phyloP scores from a whole-genome alignment of 2,329 filamentous ascomycete genomes.

The Ophiosphaerella herpotricha region DNA sequence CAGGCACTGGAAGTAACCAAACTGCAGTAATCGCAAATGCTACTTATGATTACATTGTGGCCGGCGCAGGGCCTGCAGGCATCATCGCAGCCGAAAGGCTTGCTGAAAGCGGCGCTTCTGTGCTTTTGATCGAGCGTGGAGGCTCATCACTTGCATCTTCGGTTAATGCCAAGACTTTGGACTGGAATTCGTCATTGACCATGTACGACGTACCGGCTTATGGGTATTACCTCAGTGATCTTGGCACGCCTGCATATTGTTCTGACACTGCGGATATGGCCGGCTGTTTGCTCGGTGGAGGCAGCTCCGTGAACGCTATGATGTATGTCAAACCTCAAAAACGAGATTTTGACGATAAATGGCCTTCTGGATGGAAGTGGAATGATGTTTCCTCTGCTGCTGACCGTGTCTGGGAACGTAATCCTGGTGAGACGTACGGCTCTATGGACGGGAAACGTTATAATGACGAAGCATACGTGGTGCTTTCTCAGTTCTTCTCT shows the following conservation, averaged over 20 bases:
- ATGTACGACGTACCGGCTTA: constrained; percentile 47
- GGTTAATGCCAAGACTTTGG: constrained; percentile 32
- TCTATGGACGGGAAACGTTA: constrained; percentile 69
- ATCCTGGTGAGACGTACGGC: constrained; percentile 69
- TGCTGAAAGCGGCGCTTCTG: constrained; percentile 65
- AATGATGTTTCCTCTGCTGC: constrained; percentile 64
- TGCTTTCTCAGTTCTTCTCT: constrained; percentile 64
- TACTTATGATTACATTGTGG: constrained; percentile 64
- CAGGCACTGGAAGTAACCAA: constrained; percentile 29
- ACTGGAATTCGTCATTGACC: constrained; percentile 43
- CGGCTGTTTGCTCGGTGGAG: constrained; percentile 70
- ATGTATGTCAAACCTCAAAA: constrained; percentile 43
- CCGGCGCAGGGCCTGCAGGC: constrained; percentile 64
- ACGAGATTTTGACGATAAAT: constrained; percentile 72
- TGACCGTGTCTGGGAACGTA: constrained; percentile 69
- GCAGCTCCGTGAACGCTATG: constrained; percentile 63
- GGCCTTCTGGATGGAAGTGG: constrained; percentile 72
- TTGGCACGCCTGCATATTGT: constrained; percentile 51
- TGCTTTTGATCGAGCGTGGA: constrained; percentile 59
- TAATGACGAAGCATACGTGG: constrained; percentile 65
- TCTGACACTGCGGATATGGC: constrained; percentile 72
- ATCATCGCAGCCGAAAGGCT: constrained; percentile 64
- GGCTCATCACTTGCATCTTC: constrained; percentile 41
- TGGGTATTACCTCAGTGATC: constrained; percentile 39
- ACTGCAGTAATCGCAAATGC: constrained; percentile 49